A percentile compares a stretch with the other conserved stretches of the same genome.
These are phyloP conservation scores for Coccomyxa subellipsoidea DNA, from an alignment of 163 green algal genomes.

Conservation along the genomic window DNA sequence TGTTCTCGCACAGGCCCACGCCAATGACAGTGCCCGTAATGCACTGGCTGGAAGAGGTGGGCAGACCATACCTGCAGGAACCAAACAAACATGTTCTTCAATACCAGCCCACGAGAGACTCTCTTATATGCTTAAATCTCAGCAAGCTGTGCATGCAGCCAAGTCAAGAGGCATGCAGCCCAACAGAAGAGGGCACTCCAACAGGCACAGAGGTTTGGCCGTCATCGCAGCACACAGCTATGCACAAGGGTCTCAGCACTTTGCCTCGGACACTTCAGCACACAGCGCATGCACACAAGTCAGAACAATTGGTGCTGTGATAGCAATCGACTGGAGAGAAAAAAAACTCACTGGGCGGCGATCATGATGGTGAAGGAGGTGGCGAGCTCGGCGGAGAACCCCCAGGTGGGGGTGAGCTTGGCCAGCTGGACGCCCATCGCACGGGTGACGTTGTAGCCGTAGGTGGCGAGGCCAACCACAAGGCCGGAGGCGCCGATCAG, in stretches of 20 bases:
- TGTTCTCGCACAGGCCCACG: constrained; percentile 43
- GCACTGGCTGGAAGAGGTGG: constrained; percentile 51
- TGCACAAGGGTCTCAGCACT: no score
- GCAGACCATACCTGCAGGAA: constrained; percentile 34
- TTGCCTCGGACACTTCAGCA: background rate
- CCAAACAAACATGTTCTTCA: background rate
- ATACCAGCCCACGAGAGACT: background rate
- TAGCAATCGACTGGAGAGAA: background rate
- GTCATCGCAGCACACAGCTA: no score
- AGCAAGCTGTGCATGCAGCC: no score
- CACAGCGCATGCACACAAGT: background rate
- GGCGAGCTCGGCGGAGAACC: constrained; percentile 55
- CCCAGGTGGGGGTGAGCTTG: constrained; percentile 49
- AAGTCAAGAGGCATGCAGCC: no score
- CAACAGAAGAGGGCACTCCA: no score
- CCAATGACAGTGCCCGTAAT: constrained; percentile 49
- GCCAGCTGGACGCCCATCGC: constrained; percentile 49
- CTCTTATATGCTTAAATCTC: background rate
- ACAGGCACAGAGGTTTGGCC: no score
- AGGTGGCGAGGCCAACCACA: constrained; percentile 59
- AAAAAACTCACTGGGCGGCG: constrained; percentile 20
- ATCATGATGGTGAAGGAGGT: constrained; percentile 46
- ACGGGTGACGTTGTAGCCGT: constrained; percentile 58
- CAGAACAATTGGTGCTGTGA: background rate
- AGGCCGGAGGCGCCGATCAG: constrained; percentile 45